phyloP scores from a whole-genome alignment of 176 grass and related monocot species.

The Oryza officinalis region DNA sequence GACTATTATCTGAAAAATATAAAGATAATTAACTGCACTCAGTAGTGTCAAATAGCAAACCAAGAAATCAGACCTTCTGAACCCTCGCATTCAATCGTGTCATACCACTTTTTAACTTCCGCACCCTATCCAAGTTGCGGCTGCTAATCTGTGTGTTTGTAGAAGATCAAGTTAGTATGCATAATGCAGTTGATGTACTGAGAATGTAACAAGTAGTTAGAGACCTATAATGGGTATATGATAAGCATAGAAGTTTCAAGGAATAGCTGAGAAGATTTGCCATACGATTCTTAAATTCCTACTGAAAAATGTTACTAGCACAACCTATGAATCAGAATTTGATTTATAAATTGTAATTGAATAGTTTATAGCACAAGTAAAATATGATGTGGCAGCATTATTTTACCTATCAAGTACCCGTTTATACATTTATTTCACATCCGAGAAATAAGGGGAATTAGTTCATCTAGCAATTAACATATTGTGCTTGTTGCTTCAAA shows the following conservation, averaged over 20 bases:
- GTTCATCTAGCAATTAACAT: background rate
- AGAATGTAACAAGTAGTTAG: background rate
- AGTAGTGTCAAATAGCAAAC: slow-evolving; percentile 18
- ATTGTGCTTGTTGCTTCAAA: background rate
- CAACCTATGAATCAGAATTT: background rate
- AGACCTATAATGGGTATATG: slow-evolving; percentile 25
- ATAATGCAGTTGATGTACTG: slow-evolving; percentile 18
- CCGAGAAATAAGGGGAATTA: slow-evolving; percentile 7
- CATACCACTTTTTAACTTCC: slow-evolving; percentile 97
- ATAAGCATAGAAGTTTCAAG: slow-evolving; percentile 13
- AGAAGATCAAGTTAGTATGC: slow-evolving; percentile 17
- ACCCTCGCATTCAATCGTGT: slow-evolving; percentile 91
- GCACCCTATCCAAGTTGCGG: slow-evolving; percentile 96
- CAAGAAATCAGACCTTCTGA: slow-evolving; percentile 73
- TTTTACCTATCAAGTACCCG: background rate
- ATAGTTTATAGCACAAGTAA: background rate
- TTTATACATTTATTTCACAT: background rate
- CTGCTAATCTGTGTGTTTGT: slow-evolving; percentile 83
- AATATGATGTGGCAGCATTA: background rate
- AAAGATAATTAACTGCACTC: background rate
- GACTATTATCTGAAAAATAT: slow-evolving; percentile 11
- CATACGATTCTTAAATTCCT: slow-evolving; percentile 7
- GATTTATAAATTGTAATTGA: background rate
- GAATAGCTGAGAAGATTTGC: background rate
- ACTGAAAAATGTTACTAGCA: slow-evolving; percentile 7